A percentile compares a stretch with the other conserved stretches of the same genome.
Conservation (phyloP, 805 yeast genomes). For the Kodamaea kakaduensis region DNA sequence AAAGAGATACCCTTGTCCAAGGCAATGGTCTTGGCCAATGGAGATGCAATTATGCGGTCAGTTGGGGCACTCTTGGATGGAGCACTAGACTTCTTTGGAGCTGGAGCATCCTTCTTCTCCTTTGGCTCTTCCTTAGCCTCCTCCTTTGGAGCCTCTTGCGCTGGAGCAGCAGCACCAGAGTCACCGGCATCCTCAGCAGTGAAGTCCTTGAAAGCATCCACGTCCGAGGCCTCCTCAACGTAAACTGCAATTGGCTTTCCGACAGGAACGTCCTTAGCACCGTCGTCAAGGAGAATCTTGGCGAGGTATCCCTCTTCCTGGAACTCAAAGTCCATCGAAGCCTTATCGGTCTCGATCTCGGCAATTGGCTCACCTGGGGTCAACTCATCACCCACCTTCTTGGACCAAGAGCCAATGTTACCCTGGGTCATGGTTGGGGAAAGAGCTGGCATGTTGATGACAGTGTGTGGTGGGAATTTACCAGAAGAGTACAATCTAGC, state of each 20-base stretch:
- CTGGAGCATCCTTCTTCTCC: conserved; percentile 17
- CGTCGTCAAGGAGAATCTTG: conserved; percentile 76
- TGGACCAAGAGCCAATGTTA: conserved; percentile 84
- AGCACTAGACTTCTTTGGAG: conserved; percentile 15
- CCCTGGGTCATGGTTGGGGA: conserved; percentile 99
- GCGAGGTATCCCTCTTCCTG: conserved; percentile 95
- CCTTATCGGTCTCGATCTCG: conserved; percentile 97
- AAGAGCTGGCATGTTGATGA: conserved; percentile 96
- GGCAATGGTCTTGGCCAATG: conserved; percentile 90
- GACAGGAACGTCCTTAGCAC: conserved; percentile 86
- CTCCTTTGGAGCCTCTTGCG: conserved; percentile 28
- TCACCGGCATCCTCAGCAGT: conserved; percentile 76
- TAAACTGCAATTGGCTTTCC: conserved; percentile 96
- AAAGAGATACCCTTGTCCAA: conserved; percentile 86
- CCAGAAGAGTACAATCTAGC: conserved; percentile 41
- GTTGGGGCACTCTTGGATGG: conserved; percentile 28
- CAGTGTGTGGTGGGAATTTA: conserved; percentile 74
- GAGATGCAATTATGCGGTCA: conserved; percentile 87
- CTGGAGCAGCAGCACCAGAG: conserved; percentile 36
- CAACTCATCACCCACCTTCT: conserved; percentile 82
- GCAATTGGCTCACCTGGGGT: conserved; percentile 92
- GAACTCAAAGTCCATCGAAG: conserved; percentile 96
- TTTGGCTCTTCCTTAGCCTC: conserved; percentile 24
- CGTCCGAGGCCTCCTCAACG: conserved; percentile 82
- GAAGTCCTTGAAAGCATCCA: conserved; percentile 82